Base-by-base conservation (phyloP, 768 basidiomycete genomes). In the Russula compacta region DNA sequence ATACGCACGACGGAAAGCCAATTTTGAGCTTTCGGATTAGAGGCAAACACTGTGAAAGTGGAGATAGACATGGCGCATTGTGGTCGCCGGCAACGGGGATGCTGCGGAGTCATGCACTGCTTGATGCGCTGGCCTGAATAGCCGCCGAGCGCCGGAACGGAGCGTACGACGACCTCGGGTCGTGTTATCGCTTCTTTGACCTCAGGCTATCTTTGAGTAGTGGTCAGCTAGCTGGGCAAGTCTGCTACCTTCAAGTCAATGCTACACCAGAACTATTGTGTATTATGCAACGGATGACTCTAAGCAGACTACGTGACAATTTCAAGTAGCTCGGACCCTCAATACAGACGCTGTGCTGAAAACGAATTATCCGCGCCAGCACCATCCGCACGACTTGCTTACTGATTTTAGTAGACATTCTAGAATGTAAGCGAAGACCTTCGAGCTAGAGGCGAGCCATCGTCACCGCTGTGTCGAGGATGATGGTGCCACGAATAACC, bases 1-100 rank as follows among this genome's bases (percentile, higher is more conserved):
- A 15, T 29, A 44, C 61, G 61, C 46, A 63, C 61, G 39, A 58
- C 24, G 3, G 56, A 43, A 6, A 63, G 35, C 61, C 56, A 58
- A 29, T 54, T 53, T 29, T 48, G 61, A 19, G 46, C 39, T 48
- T 63, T 52, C 15, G 33, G 32, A 14, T 38, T 54, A 53, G 39
- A 58, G 4, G 33, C n/a, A 14, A 58, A 32, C 19, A 36, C 17
- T 8, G 56, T 36, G 32, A 58, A 42, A 33, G 59, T 47, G 15
- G 19, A 47, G 52, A 42, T 19, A 17, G 52, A 49, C 61, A 63
- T 63, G 3, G 44, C 36, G 56, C 61, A 58, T 61, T 8, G 51
- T 43, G 24, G 35, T 17, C 15, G 24, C 19, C 19, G 17, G 10
- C 6, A 17, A 39, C 38, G 40, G n/a, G n/a, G 8, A 12, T 29